Conservation (phyloP, 306 rosid genomes). For the Neltuma alba region DNA sequence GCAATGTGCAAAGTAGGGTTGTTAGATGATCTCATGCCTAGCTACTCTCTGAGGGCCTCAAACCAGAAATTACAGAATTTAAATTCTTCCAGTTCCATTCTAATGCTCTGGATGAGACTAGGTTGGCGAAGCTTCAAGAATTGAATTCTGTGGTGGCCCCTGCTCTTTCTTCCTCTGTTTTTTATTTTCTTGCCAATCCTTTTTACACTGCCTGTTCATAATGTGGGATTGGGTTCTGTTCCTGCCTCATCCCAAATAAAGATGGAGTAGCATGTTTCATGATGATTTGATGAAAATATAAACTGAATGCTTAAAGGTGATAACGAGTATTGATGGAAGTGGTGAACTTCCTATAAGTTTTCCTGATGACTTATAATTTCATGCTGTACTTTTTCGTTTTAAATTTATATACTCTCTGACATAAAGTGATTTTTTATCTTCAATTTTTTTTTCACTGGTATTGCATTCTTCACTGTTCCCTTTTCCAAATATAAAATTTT, state of each 20-base stretch:
- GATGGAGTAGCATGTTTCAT: not conserved
- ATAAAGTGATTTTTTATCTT: not conserved
- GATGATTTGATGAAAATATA: not conserved
- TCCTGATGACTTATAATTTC: not conserved
- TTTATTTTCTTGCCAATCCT: not conserved
- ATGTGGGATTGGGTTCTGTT: not conserved
- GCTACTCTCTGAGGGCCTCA: not conserved
- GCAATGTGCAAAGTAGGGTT: not conserved
- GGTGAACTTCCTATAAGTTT: not conserved
- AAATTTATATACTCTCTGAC: not conserved
- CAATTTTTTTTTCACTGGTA: not conserved
- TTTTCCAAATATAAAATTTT: conserved; percentile 12
- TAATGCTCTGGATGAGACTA: not conserved
- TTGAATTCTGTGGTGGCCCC: not conserved
- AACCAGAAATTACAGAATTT: not conserved
- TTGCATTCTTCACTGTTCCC: not conserved
- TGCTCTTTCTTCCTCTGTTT: not conserved
- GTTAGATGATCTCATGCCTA: not conserved
- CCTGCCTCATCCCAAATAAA: not conserved
- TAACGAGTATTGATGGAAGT: not conserved
- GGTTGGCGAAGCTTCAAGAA: not conserved
- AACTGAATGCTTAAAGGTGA: not conserved
- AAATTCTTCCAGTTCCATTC: not conserved
- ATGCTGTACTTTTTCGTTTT: not conserved
- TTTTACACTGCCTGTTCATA: not conserved